These are phyloP conservation scores for Trypanosoma conorhini DNA, from an alignment of 208 protist species.

Conservation along the genomic window DNA sequence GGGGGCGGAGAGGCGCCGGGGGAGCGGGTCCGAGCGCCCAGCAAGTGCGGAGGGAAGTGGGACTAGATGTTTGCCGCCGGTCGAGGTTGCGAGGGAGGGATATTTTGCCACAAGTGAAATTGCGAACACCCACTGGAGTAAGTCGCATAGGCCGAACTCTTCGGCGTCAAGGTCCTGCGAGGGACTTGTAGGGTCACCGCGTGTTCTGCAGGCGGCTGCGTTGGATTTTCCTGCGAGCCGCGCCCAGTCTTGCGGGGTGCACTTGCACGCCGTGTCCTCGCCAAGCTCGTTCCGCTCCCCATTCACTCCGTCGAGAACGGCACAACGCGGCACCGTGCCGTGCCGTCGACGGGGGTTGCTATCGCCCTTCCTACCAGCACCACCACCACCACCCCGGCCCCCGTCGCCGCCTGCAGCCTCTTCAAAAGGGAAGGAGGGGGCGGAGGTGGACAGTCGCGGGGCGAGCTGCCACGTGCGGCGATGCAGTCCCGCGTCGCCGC, in stretches of 20 bases:
- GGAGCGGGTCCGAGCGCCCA: not conserved
- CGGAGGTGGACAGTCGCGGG: not conserved
- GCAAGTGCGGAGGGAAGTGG: not conserved
- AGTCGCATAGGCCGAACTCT: not conserved
- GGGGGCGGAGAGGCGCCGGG: not conserved
- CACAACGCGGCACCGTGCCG: not conserved
- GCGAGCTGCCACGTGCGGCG: not conserved
- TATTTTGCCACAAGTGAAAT: not conserved
- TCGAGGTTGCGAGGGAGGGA: not conserved
- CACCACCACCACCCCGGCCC: not conserved
- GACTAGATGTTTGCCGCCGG: not conserved
- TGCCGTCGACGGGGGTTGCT: not conserved
- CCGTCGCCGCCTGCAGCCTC: not conserved
- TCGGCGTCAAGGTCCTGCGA: not conserved
- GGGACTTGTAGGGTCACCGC: not conserved
- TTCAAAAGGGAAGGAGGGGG: not conserved
- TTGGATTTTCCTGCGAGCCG: not conserved
- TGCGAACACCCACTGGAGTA: not conserved
- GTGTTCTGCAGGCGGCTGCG: not conserved
- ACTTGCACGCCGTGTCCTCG: not conserved
- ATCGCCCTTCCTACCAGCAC: not conserved
- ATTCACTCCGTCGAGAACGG: not conserved
- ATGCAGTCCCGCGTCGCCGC: not conserved
- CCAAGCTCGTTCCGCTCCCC: not conserved
- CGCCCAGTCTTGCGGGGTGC: not conserved